A percentile compares a stretch with the other conserved stretches of the same genome.
Conservation (phyloP, 2,329 filamentous ascomycete species). For the Beauveria caledonica region DNA sequence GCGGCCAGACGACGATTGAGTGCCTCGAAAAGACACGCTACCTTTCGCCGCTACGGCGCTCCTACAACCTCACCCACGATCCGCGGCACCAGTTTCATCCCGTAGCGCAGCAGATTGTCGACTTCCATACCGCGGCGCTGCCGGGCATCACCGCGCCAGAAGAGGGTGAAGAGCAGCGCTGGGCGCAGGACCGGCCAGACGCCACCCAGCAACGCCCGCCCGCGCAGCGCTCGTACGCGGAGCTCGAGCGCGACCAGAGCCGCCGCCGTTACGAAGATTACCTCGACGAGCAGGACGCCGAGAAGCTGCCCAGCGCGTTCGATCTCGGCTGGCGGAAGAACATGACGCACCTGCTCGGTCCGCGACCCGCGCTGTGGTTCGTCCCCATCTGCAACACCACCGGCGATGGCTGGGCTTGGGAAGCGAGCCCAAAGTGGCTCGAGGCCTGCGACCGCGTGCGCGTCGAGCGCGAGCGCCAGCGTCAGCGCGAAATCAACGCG, state of each 20-base stretch:
- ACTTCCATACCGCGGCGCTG: constrained; percentile 73
- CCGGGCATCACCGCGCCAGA: constrained; percentile 74
- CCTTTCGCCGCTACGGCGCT: constrained; percentile 65
- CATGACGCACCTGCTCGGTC: constrained; percentile 72
- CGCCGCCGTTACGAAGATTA: constrained; percentile 58
- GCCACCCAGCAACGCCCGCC: constrained; percentile 19
- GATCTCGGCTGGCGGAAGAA: constrained; percentile 81
- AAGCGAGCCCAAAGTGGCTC: constrained; percentile 71
- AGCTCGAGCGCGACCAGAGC: constrained; percentile 47
- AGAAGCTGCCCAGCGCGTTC: constrained; percentile 86
- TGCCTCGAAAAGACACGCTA: constrained; percentile 94
- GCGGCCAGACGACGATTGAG: constrained; percentile 89
- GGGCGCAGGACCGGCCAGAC: constrained; percentile 16
- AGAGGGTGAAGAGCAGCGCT: constrained; percentile 61
- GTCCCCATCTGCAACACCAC: constrained; percentile 77
- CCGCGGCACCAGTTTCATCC: constrained; percentile 41
- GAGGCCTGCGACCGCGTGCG: constrained; percentile 59
- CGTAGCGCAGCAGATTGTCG: constrained; percentile 63
- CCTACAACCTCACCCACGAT: constrained; percentile 56
- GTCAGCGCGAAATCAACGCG: constrained; percentile 54
- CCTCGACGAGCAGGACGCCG: constrained; percentile 80
- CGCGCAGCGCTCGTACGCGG: constrained; percentile 43
- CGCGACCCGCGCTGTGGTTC: constrained; percentile 62
- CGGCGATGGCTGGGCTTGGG: constrained; percentile 93
- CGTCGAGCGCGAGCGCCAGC: constrained; percentile 49